These are phyloP conservation scores for Oemleria cerasiformis DNA, from an alignment of 306 rosid genomes.

Conservation along the genomic window DNA sequence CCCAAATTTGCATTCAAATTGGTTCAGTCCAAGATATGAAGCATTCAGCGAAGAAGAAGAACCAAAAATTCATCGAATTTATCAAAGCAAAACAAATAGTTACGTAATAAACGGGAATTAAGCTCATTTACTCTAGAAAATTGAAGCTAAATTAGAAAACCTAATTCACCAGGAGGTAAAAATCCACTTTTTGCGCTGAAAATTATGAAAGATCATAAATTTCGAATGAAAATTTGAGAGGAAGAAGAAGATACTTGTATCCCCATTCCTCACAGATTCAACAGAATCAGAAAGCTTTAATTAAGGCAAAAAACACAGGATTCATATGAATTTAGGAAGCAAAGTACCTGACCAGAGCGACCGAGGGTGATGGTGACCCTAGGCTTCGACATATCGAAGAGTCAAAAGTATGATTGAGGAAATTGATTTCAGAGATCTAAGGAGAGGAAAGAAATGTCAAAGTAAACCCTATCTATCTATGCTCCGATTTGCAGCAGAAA, in stretches of 20 bases:
- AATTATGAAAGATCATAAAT: background rate
- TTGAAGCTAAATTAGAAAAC: background rate
- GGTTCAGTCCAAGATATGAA: background rate
- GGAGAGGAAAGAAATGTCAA: background rate
- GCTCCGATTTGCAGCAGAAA: background rate
- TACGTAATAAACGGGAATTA: background rate
- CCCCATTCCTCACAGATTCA: background rate
- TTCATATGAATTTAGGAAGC: background rate
- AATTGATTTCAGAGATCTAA: background rate
- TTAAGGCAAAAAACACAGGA: background rate
- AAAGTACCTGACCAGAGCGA: slow-evolving; percentile 56
- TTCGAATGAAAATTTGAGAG: background rate
- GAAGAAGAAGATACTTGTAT: too few relatives aligned
- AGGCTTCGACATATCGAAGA: slow-evolving; percentile 41
- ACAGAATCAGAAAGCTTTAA: background rate
- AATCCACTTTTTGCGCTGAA: background rate
- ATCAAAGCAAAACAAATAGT: background rate
- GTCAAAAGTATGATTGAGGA: background rate
- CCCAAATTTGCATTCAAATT: background rate
- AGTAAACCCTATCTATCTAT: background rate
- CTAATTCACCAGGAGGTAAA: background rate
- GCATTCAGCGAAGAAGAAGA: background rate
- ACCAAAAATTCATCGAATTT: background rate
- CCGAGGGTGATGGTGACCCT: slow-evolving; percentile 64
- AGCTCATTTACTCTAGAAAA: slow-evolving; percentile 4